Base-by-base conservation (phyloP, 306 rosid genomes). In the Albizia julibrissin region DNA sequence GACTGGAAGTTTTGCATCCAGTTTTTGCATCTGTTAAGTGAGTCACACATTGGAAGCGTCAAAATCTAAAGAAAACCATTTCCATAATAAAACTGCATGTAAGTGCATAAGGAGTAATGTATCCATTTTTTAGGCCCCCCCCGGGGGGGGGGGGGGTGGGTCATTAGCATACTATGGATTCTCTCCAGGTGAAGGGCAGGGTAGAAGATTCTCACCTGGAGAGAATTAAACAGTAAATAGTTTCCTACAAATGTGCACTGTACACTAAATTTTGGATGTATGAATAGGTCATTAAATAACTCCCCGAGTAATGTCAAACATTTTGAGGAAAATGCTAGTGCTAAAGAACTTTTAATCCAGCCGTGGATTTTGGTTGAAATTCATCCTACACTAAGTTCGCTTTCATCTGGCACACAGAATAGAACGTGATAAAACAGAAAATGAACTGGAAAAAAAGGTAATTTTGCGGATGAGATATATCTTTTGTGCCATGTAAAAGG, bases 1-100 rank as follows among this genome's bases (percentile, higher is more conserved):
- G 58, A 84, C 39, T 4, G 94, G 94, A 86, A 88, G 87, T 84
- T 91, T 88, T 58, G 72, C 74, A 70, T 90, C 97, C 58, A 94
- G 88, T 80, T 85, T 81, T 69, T 90, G 87, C 72, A 85, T 85
- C 98, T 92, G 92, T 81, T n/a, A 77, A 83, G 71, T 19, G 72
- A 42, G 87, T 76, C 74, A 78, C 76, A 65, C 49, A 50, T 81
- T 83, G 83, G 86, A 87, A 70, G 81, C 54, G 71, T 71, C n/a
- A 85, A 77, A 76, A 84, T n/a, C 42, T 56, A 71, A 50, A 66
- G 73, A 69, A 42, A 44, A 80, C 68, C 11, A 46, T 54, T 44
- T 72, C 67, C 65, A 78, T 54, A 75, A 71, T 50, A 70, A 79
- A 54, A 8, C 24, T 5, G 24, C 22, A 75, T 4, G 22, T 37